These are phyloP conservation scores for Aphanomyces invadans DNA, from an alignment of 352 stramenopile species.

Conservation along the genomic window DNA sequence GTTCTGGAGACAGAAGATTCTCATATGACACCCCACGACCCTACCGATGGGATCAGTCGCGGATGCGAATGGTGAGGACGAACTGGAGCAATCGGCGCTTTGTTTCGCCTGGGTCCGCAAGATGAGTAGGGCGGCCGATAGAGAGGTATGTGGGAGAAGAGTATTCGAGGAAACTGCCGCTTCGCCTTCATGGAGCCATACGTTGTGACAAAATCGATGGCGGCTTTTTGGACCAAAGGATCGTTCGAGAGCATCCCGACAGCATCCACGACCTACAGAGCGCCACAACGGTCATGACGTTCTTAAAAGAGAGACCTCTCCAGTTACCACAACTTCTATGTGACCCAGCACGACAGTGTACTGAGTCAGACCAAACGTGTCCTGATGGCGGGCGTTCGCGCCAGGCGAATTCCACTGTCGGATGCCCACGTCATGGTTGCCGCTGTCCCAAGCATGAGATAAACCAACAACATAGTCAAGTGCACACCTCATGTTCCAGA, in stretches of 20 bases:
- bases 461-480: no score
- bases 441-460: background rate
- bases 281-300: background rate
- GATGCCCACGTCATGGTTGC: conserved; percentile 10
- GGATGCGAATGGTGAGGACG: background rate
- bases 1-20: background rate
- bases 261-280: background rate
- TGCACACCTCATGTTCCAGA: conserved; percentile 24
- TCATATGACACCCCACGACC: background rate
- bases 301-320: no score
- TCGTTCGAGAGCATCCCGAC: background rate
- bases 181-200: background rate
- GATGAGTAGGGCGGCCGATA: background rate
- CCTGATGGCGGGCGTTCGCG: background rate
- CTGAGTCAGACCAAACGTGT: background rate
- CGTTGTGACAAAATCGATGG: background rate
- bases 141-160: conserved; percentile 4
- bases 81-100: background rate
- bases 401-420: background rate
- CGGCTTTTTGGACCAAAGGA: background rate
- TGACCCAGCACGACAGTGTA: conserved; percentile 2
- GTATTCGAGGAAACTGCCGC: background rate
- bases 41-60: no score
- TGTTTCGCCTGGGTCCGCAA: background rate
- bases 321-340: conserved; percentile 1